phyloP scores from a whole-genome alignment of 75 land plant species.

The Azolla pinnata region DNA sequence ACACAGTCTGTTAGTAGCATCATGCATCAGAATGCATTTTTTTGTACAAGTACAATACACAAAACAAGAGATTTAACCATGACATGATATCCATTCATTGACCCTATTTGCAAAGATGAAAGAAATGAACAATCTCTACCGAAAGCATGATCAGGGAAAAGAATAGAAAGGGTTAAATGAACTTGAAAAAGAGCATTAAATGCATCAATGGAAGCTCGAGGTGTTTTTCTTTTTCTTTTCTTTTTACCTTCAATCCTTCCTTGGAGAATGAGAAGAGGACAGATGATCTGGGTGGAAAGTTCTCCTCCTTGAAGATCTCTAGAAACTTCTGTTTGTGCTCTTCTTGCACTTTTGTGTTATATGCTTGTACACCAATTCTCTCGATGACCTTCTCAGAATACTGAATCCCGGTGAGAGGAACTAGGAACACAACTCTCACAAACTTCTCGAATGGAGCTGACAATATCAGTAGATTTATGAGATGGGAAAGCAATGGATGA shows the following conservation, averaged over 20 bases:
- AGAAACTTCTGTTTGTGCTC: constrained; percentile 39
- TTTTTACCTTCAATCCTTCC: constrained; percentile 1
- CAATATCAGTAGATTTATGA: constrained; percentile 4
- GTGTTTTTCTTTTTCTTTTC: too few relatives aligned
- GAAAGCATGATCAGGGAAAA: not conserved
- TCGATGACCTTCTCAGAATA: constrained; percentile 60
- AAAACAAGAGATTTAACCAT: not conserved
- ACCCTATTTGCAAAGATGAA: not conserved
- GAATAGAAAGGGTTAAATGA: not conserved
- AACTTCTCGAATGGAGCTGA: constrained; percentile 52
- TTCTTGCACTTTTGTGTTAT: constrained; percentile 29
- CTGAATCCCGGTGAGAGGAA: constrained; percentile 43
- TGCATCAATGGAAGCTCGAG: too few relatives aligned
- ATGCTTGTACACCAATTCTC: constrained; percentile 39
- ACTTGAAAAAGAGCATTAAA: too few relatives aligned
- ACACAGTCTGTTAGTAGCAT: not conserved
- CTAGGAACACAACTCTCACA: constrained; percentile 26
- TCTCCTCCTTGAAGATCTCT: constrained; percentile 41
- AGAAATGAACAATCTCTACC: not conserved
- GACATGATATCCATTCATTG: too few relatives aligned
- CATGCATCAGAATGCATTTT: not conserved
- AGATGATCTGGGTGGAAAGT: constrained; percentile 53
- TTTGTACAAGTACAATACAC: not conserved
- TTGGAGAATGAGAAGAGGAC: constrained; percentile 30
- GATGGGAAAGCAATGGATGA: too few relatives aligned